Base-by-base conservation (phyloP, 805 yeast species). In the Ogataea degrootiae region DNA sequence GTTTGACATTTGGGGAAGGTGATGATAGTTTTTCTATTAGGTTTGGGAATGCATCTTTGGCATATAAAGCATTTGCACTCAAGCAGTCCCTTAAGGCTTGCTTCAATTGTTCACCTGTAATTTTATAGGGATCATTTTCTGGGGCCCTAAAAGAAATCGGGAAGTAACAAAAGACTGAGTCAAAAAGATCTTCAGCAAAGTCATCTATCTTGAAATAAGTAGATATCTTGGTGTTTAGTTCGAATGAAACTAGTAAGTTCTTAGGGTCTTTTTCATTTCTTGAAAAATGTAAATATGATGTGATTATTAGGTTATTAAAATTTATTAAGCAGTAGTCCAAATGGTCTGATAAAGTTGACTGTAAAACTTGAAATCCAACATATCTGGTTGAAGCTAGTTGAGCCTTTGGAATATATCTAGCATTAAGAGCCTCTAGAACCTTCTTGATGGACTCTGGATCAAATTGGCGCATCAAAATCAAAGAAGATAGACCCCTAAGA, bases 111-210 rank as follows among this genome's bases (percentile, higher is more conserved):
- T 74, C 77, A 1, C 89, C 79, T 0, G 96, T 80, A 53, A 89
- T 86, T 52, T 83, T 80, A 62, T 90, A 89, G 0, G 94, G 91
- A 57, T 92, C 96, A 63, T 87, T 87, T 42, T 82, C 79, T 4
- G 98, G 96, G 1, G 98, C 96, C 48, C 82, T 83, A 68, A 95
- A 94, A 1, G 97, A 86, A 39, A 94, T 91, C 12, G 99, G 99
- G 70, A 92, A 94, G 68, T 94, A 94, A 66, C 99, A 94, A 62
- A 92, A 95, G 37, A 88, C 73, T 34, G 86, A 80, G 62, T 94
- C 99, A 62, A 91, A 95, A 49, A 94, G 63, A 9, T 87, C 88
- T 54, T 85, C 84, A 33, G 76, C 60, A 58, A 63, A 68, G n/a
- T 65, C 62, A 38, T 65, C 54, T 43, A 79, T 70, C 3, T 70